phyloP scores from a whole-genome alignment of 148 eudicot genomes.

The Suaeda aralocaspica region DNA sequence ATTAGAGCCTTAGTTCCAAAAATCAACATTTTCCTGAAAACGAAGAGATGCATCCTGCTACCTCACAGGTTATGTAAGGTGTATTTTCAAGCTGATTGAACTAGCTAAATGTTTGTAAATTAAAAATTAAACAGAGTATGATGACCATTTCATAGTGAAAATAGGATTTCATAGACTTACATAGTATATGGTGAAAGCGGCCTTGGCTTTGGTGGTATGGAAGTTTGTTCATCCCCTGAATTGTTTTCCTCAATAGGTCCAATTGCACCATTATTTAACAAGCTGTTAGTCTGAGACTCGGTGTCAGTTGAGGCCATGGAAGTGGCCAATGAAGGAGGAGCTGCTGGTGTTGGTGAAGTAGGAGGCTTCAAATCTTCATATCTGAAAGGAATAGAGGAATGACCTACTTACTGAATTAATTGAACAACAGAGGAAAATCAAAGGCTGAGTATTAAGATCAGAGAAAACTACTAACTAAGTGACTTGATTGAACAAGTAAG shows the following conservation, averaged over 20 bases:
- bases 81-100: not conserved
- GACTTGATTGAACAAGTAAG: not conserved
- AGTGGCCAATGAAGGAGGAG: conserved; percentile 31
- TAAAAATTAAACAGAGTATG: too few relatives aligned
- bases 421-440: not conserved
- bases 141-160: too few relatives aligned
- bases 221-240: conserved; percentile 8
- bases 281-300: conserved; percentile 21
- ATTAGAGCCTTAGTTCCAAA: too few relatives aligned
- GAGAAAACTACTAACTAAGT: not conserved
- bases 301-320: conserved; percentile 21
- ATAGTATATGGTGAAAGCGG: conserved; percentile 32
- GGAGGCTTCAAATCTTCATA: conserved; percentile 72
- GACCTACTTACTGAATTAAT: not conserved
- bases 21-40: not conserved
- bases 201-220: conserved; percentile 20
- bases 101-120: too few relatives aligned
- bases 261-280: conserved; percentile 20
- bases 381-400: conserved; percentile 29
- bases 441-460: not conserved
- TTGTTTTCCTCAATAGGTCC: conserved; percentile 22
- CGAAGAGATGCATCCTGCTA: not conserved
- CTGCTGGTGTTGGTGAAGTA: conserved; percentile 52
- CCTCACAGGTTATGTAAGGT: not conserved
- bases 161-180: conserved; percentile 18